Evolutionary conservation across 1,284 basidiomycete species (phyloP).

Genomic region (Athelia sp.): DNA sequence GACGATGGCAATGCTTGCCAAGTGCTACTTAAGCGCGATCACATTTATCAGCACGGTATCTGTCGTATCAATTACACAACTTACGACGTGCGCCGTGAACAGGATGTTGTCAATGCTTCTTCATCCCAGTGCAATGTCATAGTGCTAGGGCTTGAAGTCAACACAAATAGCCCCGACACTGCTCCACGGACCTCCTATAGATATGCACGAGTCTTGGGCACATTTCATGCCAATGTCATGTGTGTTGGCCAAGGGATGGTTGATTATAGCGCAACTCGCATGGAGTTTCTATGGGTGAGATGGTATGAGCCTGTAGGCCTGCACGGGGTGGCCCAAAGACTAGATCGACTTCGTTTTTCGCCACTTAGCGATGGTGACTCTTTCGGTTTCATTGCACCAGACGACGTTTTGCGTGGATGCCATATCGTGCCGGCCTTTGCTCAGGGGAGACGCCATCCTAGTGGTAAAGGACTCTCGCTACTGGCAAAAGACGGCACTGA

Average conservation of each 20-base stretch:
- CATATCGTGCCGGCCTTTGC: conserved; percentile 8
- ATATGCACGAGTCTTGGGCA: background rate
- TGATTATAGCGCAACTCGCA: conserved; percentile 5
- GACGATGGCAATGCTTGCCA: conserved; percentile 4
- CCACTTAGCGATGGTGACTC: background rate
- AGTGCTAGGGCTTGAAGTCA: no score
- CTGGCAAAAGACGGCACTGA: background rate
- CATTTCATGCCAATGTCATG: background rate
- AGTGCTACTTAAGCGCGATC: no score
- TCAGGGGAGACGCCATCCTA: background rate
- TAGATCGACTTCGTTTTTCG: conserved; percentile 8
- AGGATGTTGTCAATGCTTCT: conserved; percentile 33
- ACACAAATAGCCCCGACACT: no score
- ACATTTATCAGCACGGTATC: no score
- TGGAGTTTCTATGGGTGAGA: conserved; percentile 25
- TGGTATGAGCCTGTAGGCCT: conserved; percentile 18
- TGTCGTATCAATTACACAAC: no score
- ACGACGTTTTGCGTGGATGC: conserved; percentile 6
- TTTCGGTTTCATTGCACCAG: conserved; percentile 11
- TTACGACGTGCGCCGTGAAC: conserved; percentile 32
- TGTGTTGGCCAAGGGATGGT: background rate
- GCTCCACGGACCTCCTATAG: background rate
- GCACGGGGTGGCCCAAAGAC: background rate
- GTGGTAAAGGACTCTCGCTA: background rate
- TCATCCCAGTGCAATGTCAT: conserved; percentile 28